Conservation (phyloP, 805 yeast genomes). For the Candida michaelii region DNA sequence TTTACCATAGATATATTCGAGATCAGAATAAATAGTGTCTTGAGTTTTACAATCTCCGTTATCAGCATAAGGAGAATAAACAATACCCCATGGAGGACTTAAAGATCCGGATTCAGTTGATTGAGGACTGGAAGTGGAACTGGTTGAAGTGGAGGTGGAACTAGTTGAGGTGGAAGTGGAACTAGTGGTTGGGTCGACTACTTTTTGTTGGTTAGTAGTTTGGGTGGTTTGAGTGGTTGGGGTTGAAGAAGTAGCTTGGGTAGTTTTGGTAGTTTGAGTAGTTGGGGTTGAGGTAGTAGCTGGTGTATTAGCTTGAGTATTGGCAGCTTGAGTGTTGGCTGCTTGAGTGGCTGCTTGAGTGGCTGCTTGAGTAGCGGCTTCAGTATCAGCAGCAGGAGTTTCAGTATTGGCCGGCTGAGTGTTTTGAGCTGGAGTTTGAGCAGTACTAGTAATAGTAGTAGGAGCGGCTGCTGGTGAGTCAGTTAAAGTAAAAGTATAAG, state of each 20-base stretch:
- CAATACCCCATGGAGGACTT: constrained; percentile 57
- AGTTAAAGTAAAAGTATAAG: constrained; percentile 47
- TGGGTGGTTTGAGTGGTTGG: constrained; percentile 14
- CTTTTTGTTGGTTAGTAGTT: not conserved
- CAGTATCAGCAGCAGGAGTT: constrained; percentile 11
- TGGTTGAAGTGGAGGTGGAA: constrained; percentile 15
- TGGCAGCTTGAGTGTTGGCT: constrained; percentile 20
- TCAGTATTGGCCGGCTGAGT: constrained; percentile 19
- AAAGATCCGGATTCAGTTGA: constrained; percentile 22
- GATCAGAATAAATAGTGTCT: constrained; percentile 55
- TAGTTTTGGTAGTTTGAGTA: constrained; percentile 7
- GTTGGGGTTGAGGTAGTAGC: constrained; percentile 11
- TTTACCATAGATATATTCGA: constrained; percentile 53
- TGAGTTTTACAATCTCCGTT: constrained; percentile 67
- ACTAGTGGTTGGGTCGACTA: constrained; percentile 7
- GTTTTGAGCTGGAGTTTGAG: constrained; percentile 21
- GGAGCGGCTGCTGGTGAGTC: constrained; percentile 35
- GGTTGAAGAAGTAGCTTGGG: constrained; percentile 15
- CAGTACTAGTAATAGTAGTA: constrained; percentile 27
- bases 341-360: constrained; percentile 16
- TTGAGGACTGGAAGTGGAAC: too few relatives aligned
- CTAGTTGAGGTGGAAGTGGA: constrained; percentile 21
- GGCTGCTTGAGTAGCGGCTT: constrained; percentile 16
- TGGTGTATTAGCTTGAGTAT: constrained; percentile 14
- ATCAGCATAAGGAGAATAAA: constrained; percentile 75